Evolutionary conservation across 2,329 filamentous ascomycete genomes (phyloP), one percentile per base, ranked within the genome.

Genomic region (Lasiodiplodia gonubiensis): DNA sequence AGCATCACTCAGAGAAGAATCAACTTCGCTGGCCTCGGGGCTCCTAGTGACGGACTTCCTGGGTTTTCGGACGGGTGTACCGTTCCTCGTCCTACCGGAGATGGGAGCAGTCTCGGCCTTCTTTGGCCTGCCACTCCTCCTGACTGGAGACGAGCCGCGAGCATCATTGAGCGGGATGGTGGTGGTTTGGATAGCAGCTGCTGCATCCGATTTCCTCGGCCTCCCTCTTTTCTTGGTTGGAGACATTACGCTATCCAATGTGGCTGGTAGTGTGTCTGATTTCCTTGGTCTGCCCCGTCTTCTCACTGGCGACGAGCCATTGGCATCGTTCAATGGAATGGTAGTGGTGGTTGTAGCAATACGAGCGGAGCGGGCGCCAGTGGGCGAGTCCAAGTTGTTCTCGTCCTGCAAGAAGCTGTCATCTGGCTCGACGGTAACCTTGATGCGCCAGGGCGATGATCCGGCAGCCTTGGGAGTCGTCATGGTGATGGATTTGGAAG

Each of bases 391-490:
- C 57, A 70, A 68, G 12, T 70, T 60, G 67, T 76, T 75, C 48
- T 78, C 77, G 42, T 71, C 72, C 63, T 79, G 76, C 18, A 64
- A 69, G 30, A 53, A 54, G 12, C 68, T 68, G 66, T 71, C 74
- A 21, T 75, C 74, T 46, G 80, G 80, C 69, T 84, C 75, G 11
- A 85, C 82, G 1, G 83, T 85, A 66, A 85, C 82, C 67, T 81
- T 83, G 73, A 84, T 82, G 67, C 79, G 78, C 81, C 81, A 84
- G 23, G 82, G 82, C 70, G 80, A 83, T 35, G 74, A 76, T 64
- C 75, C 77, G 18, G 73, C 74, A 14, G 73, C 71, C 16, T 76
- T 72, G 21, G 77, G 79, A 8, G 81, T 81, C 68, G 79, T 79
- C 70, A 84, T 69, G 51, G 82, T 72, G 72, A 84, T 79, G 0